These are phyloP conservation scores for Tremella fuciformis DNA, from an alignment of 768 basidiomycete species.

Conservation along the genomic window DNA sequence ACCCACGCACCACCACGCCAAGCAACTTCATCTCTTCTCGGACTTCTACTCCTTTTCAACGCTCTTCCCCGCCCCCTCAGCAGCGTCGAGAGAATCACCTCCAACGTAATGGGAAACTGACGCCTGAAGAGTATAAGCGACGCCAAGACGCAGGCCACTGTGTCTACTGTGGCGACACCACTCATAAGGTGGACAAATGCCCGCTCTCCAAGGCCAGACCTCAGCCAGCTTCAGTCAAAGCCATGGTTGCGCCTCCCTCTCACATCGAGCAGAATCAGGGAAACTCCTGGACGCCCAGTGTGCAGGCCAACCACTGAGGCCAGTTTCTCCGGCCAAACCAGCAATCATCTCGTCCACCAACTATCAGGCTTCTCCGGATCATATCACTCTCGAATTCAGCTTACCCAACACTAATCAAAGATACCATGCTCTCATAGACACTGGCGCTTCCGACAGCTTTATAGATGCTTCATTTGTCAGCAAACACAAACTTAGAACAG, in stretches of 20 bases:
- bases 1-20: neutral
- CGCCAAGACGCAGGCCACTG: neutral
- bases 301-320: neutral
- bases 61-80: no score
- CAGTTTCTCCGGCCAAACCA: neutral
- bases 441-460: slow-evolving; percentile 7
- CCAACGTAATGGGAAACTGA: neutral
- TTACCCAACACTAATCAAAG: no score
- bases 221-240: neutral
- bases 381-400: neutral
- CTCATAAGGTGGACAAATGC: neutral
- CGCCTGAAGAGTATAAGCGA: neutral
- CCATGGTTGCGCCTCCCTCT: neutral
- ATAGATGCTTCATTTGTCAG: slow-evolving; percentile 1
- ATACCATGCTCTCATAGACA: slow-evolving; percentile 1
- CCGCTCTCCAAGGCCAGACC: neutral
- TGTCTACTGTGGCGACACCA: neutral
- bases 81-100: no score
- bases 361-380: neutral
- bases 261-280: neutral
- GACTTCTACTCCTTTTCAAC: no score
- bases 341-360: neutral
- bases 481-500: neutral
- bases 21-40: no score
- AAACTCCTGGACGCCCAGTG: neutral